Evolutionary conservation across 768 basidiomycete species (phyloP), one percentile per base, ranked within the genome.

Genomic region (Phlegmacium glaucopus): DNA sequence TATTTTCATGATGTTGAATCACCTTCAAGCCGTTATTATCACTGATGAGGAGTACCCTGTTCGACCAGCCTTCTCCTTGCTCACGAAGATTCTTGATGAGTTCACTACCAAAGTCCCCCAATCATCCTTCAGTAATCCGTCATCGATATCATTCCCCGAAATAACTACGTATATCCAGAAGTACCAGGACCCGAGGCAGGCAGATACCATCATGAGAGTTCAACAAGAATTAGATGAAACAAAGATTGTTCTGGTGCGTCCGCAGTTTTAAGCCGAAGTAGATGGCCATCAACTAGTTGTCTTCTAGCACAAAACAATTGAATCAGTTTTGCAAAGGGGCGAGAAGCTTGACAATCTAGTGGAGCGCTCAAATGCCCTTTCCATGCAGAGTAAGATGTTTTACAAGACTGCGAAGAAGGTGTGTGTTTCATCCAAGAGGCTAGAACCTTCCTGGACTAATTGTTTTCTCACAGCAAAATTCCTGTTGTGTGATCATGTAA

Each of bases 391-490:
- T 70, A 97, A 97, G 83, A 89, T 91, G 87, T 99, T 99, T 65
- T 98, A 97, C 76, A 96, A 97, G 86, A 96, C 94, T 7, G 93
- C 95, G 2, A 98, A 97, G 87, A 95, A 94, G 87, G 94, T 93
- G 46, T 43, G 78, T 60, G 3, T 42, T 26, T 13, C 18, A 22
- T 35, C n/a, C 45, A 17, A 49, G 15, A 30, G 30, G 6, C 22
- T 34, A 39, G 52, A 59, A 46, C 61, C 48, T 30, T 32, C 12
- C 32, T 34, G 4, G 36, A 38, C 37, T 51, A 44, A 18, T 39
- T 40, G 15, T n/a, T 45, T n/a, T 47, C 29, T 17, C 47, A 26
- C 62, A 94, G 90, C 92, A 95, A 90, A 96, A 96, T 70, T 88
- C 89, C 18, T 97, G 94, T 71, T 96, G 94, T 62, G 75, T 90